Conservation (phyloP, 306 rosid species). For the Phaseolus lunatus region DNA sequence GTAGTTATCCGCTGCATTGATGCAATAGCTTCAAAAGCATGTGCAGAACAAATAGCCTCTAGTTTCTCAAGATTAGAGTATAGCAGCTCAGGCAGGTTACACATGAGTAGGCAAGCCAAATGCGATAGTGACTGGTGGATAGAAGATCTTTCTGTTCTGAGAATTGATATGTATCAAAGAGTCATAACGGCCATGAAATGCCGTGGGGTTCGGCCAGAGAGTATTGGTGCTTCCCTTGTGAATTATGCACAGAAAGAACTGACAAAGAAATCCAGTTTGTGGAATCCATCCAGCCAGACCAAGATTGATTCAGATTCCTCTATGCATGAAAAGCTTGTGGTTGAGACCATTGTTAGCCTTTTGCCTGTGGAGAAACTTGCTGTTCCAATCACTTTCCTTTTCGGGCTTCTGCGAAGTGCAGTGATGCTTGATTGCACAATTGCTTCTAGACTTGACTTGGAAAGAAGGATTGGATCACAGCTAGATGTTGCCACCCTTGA, state of each 20-base stretch:
- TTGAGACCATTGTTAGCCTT: slow-evolving; percentile 87
- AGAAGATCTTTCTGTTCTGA: slow-evolving; percentile 90
- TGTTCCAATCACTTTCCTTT: slow-evolving; percentile 87
- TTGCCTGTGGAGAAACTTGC: slow-evolving; percentile 89
- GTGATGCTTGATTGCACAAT: slow-evolving; percentile 85
- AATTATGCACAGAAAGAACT: slow-evolving; percentile 91
- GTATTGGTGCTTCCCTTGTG: slow-evolving; percentile 87
- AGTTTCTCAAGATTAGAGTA: slow-evolving; percentile 97
- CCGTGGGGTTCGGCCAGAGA: slow-evolving; percentile 96
- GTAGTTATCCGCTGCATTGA: slow-evolving; percentile 86
- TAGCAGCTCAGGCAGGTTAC: slow-evolving; percentile 96
- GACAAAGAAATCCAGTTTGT: slow-evolving; percentile 78
- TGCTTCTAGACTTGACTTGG: slow-evolving; percentile 83
- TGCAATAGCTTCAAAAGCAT: slow-evolving; percentile 94
- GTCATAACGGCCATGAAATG: slow-evolving; percentile 95
- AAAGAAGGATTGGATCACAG: slow-evolving; percentile 96
- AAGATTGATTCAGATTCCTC: slow-evolving; percentile 76
- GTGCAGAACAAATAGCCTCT: slow-evolving; percentile 97
- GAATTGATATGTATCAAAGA: slow-evolving; percentile 82
- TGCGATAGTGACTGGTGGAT: slow-evolving; percentile 98
- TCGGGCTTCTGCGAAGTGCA: slow-evolving; percentile 88
- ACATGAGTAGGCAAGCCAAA: slow-evolving; percentile 91
- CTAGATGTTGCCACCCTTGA: slow-evolving; percentile 91
- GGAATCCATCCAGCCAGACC: slow-evolving; percentile 81
- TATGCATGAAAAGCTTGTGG: slow-evolving; percentile 77